Evolutionary conservation across 2,329 filamentous ascomycete genomes (phyloP), one percentile per base, ranked within the genome.

Genomic region (Xylaria sp.): DNA sequence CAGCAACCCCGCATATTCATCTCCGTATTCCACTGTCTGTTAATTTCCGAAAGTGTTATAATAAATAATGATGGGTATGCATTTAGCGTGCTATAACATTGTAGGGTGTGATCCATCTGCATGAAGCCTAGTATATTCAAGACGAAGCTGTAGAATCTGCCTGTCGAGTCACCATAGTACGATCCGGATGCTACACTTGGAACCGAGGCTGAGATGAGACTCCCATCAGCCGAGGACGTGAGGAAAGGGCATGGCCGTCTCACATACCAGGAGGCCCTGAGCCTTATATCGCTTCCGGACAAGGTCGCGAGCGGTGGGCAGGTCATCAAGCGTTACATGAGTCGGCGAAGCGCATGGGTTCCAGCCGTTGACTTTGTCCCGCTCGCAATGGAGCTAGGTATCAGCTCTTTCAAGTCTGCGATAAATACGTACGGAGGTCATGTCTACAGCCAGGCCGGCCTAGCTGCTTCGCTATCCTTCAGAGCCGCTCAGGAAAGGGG

Each of bases 341-440:
- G 77, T 29, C 74, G 72, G 27, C 71, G 79, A 9, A 71, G 71
- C 0, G 76, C 77, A 1, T 80, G 78, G 72, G 58, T 76, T 44
- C 75, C 78, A 0, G 77, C 77, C 1, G 63, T 65, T 5, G 79
- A 81, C 44, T 57, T 79, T 50, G 15, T 20, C 31, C 17, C 50
- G 20, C 65, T 67, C 31, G 54, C 58, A 11, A n/a, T 33, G n/a
- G 42, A 63, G 42, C n/a, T 15, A 4, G 61, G 45, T 6, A 7
- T 22, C 15, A 3, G 1, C 9, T 1, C n/a, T 45, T 25, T 39
- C 60, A 2, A 71, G 74, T 22, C n/a, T n/a, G n/a, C 61, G 45
- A 5, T n/a, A 3, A 72, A 73, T 1, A 77, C 80, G 1, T 84
- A 77, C 69, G 83, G 83, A 25, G 82, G 81, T 0, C 79, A 83